Evolutionary conservation across 169 alveolate species (phyloP), one percentile per base, ranked within the genome.

Genomic region (Plasmodium inui): DNA sequence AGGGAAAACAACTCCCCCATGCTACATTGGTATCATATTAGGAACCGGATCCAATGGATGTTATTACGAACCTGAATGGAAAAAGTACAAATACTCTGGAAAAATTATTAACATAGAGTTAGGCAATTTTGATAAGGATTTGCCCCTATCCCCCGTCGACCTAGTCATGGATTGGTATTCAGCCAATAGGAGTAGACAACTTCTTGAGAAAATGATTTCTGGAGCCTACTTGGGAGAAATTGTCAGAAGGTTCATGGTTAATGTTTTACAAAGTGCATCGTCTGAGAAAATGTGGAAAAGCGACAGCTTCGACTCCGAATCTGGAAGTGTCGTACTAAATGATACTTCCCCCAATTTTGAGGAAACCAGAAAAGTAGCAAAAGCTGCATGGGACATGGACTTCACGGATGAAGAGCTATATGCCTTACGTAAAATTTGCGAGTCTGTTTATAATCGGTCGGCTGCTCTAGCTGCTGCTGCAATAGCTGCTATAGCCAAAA

Each of bases 201-300:
- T 71, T 50, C 95, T 97, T 91, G 99, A 98, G 95, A 98, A 98
- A 79, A 91, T 98, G 96, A 95, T 97, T 30, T 94, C 98, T 2
- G 99, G 99, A 10, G 98, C 97, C 39, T 98, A 98, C 95, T 83
- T 98, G 61, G 99, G 99, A 2, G 99, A 98, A 72, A 94, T 98
- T 22, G 97, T 96, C 30, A 96, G 99, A 34, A 91, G 97, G 73
- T 83, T 93, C 67, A 94, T 97, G 93, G 84, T 97, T 39, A 82
- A 92, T 50, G 96, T 96, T 67, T 94, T 98, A 34, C 95, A 96
- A 41, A 96, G 96, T 79, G 85, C 85, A 55, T 97, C 99, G 2
- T 98, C 99, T 30, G 92, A 94, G 26, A 83, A 84, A 55, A 96
- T 97, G 93, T 94, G 97, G 98, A 86, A 86, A 61, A 82, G 73